Conservation (phyloP, 352 stramenopile species). For the Phytophthora uliginosa region DNA sequence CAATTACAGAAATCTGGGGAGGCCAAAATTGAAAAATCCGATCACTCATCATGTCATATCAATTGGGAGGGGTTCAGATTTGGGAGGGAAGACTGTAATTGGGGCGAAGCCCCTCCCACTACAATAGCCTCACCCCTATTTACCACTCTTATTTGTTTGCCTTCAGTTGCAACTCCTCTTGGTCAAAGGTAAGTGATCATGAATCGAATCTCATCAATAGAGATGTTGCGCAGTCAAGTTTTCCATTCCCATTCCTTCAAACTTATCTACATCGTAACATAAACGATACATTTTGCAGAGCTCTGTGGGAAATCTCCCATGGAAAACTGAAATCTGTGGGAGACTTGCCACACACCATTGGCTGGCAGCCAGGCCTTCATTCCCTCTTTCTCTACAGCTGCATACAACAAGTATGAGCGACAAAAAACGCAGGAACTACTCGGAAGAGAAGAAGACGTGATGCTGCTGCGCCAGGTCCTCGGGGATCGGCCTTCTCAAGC, state of each 20-base stretch:
- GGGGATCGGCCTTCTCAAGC: conserved; percentile 3
- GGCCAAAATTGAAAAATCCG: too few species aligned
- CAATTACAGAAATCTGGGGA: too few species aligned
- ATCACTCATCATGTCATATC: too few species aligned
- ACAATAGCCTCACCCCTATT: too few species aligned
- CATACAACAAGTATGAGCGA: not conserved
- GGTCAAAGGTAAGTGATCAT: too few species aligned
- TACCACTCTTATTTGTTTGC: too few species aligned
- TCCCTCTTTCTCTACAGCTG: not conserved
- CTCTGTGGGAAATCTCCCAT: conserved; percentile 6
- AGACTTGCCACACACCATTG: not conserved
- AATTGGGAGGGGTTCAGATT: too few species aligned
- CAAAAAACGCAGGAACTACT: conserved; percentile 6
- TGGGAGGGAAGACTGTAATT: too few species aligned
- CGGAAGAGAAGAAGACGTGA: conserved; percentile 7
- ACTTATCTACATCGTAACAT: not conserved
- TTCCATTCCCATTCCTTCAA: not conserved
- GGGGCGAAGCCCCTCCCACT: too few species aligned
- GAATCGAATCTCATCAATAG: too few species aligned
- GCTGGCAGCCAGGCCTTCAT: too few species aligned
- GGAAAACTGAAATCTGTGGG: not conserved
- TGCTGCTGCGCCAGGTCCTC: conserved; percentile 3
- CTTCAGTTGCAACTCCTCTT: too few species aligned
- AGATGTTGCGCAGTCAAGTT: not conserved
- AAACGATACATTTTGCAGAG: not conserved